Conservation (phyloP, 139 green algal genomes). For the Micractinium conductrix region DNA sequence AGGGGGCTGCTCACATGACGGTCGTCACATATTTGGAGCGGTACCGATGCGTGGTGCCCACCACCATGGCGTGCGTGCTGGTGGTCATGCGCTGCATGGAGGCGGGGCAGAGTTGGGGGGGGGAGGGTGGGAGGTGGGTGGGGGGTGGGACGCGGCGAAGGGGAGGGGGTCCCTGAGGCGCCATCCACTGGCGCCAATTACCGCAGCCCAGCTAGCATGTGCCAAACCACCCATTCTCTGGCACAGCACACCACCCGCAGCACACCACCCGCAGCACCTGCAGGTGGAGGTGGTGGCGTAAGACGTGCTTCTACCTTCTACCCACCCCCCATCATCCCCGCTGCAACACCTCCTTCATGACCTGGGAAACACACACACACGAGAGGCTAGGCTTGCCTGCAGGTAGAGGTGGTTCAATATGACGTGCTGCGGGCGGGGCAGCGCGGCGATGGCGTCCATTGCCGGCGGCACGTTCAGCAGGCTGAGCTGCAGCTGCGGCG, state of each 20-base stretch:
- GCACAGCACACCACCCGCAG: too few species aligned
- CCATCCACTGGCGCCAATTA: too few species aligned
- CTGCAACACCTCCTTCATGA: too few species aligned
- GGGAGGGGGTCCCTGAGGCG: too few species aligned
- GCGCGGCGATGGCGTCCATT: constrained; percentile 76
- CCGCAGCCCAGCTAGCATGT: too few species aligned
- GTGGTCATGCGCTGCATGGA: constrained; percentile 52
- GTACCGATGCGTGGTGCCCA: constrained; percentile 94
- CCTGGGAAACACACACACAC: too few species aligned
- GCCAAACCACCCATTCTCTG: too few species aligned
- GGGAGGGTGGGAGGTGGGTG: too few species aligned
- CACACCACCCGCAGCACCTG: not conserved
- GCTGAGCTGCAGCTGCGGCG: constrained; percentile 95
- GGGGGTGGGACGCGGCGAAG: too few species aligned
- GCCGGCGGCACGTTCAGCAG: constrained; percentile 94
- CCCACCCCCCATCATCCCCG: too few species aligned
- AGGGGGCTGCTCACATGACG: constrained; percentile 86
- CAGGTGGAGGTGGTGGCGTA: too few species aligned
- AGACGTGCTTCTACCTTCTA: too few species aligned
- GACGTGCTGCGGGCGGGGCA: constrained; percentile 97
- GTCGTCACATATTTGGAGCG: constrained; percentile 98
- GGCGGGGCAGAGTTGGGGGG: not conserved
- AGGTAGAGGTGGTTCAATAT: constrained; percentile 98
- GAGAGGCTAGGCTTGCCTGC: not conserved
- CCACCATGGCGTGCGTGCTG: constrained; percentile 68